Percentiles rank a stretch among this genome's conserved stretches.
These are phyloP conservation scores for Microcera coccophila DNA, from an alignment of 2,329 filamentous ascomycete genomes.

Conservation along the genomic window DNA sequence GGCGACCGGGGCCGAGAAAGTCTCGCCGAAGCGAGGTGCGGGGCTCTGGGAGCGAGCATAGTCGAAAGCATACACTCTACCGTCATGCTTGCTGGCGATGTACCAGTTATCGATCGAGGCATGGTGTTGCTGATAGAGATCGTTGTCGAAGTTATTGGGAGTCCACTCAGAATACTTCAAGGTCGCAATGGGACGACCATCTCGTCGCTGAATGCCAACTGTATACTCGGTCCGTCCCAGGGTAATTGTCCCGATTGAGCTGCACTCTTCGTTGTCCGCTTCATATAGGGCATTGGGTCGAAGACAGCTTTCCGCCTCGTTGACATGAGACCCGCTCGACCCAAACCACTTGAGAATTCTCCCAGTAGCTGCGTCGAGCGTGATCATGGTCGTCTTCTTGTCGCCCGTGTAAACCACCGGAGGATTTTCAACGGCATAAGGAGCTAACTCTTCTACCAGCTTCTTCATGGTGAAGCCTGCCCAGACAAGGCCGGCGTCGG, in stretches of 20 bases:
- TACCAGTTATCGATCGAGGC: constrained; percentile 81
- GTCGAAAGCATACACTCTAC: constrained; percentile 76
- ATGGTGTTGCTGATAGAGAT: constrained; percentile 79
- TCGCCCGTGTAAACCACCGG: constrained; percentile 85
- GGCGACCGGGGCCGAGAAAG: constrained; percentile 72
- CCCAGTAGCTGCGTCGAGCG: constrained; percentile 81
- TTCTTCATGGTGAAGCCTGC: constrained; percentile 77
- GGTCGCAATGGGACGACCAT: constrained; percentile 76
- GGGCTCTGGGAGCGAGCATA: constrained; percentile 52
- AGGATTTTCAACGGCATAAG: constrained; percentile 70
- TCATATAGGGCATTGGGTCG: constrained; percentile 64
- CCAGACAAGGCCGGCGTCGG: constrained; percentile 57
- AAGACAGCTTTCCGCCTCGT: constrained; percentile 71
- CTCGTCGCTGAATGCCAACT: constrained; percentile 73
- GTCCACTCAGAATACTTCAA: constrained; percentile 93
- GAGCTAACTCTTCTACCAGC: constrained; percentile 76
- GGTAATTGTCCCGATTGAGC: constrained; percentile 73
- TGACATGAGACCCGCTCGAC: constrained; percentile 63
- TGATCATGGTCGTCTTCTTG: constrained; percentile 86
- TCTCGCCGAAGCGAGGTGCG: constrained; percentile 61
- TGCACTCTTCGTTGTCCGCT: constrained; percentile 70
- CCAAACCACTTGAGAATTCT: constrained; percentile 81
- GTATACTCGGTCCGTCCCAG: constrained; percentile 87
- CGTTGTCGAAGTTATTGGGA: constrained; percentile 84
- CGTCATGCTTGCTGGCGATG: constrained; percentile 82